Evolutionary conservation across 345 rosid genomes (phyloP).

Genomic region (Salix dunnii): DNA sequence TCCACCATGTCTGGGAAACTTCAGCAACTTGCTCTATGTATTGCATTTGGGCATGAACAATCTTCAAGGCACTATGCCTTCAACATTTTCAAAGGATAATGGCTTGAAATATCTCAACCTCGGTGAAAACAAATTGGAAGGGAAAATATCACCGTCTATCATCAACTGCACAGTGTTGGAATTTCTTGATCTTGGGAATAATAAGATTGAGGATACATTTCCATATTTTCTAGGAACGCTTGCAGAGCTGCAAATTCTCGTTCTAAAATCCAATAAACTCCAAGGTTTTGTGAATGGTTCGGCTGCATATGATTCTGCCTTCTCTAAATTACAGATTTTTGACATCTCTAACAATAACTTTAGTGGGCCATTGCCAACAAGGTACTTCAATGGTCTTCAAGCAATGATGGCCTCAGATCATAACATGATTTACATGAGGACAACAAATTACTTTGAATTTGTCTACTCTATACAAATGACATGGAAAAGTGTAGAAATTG

Average conservation of each 20-base stretch:
- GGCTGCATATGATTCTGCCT: neutral
- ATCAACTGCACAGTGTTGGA: too few species aligned
- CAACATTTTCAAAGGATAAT: too few species aligned
- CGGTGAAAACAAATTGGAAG: too few species aligned
- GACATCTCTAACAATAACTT: conserved; percentile 3
- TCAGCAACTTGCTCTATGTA: too few species aligned
- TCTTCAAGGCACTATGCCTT: too few species aligned
- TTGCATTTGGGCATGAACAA: too few species aligned
- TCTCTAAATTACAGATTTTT: neutral
- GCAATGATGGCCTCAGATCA: neutral
- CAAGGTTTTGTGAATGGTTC: neutral
- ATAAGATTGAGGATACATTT: too few species aligned
- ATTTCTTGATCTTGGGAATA: too few species aligned
- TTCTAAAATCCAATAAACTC: neutral
- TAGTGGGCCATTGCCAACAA: neutral
- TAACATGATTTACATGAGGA: neutral
- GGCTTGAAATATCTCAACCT: too few species aligned
- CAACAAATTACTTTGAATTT: rapidly evolving
- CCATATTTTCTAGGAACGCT: neutral
- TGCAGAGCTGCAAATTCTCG: neutral
- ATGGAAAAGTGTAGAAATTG: neutral
- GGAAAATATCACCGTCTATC: too few species aligned
- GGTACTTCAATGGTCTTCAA: neutral
- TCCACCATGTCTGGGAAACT: too few species aligned
- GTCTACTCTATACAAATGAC: too few species aligned